phyloP scores from a whole-genome alignment of 2,329 filamentous ascomycete species.

The Byssothecium circinans region DNA sequence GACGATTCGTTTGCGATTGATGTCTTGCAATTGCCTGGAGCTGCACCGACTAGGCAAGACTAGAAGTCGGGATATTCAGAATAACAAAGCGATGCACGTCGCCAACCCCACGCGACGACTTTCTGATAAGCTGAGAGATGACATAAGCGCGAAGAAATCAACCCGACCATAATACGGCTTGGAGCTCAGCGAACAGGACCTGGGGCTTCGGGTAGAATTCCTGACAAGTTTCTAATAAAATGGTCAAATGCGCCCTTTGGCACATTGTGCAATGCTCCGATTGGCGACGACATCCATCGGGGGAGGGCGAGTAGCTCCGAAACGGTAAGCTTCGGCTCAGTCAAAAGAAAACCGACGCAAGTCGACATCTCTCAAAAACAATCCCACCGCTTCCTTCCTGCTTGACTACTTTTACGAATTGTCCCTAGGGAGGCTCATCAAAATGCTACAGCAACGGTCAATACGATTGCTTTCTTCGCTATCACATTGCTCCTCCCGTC shows the following conservation, averaged over 20 bases:
- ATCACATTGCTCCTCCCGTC: slow-evolving; percentile 29
- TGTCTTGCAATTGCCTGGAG: slow-evolving; percentile 1
- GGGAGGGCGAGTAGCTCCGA: slow-evolving; percentile 7
- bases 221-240: neutral
- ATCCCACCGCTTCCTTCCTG: slow-evolving; percentile 15
- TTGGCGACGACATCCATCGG: slow-evolving; percentile 16
- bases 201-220: neutral
- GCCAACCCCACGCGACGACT: neutral
- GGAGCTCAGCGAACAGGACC: neutral
- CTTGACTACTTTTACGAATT: slow-evolving; percentile 3
- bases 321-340: slow-evolving; percentile 32
- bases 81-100: neutral
- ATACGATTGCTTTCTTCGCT: slow-evolving; percentile 37
- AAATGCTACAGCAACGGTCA: slow-evolving; percentile 44
- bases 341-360: slow-evolving; percentile 22
- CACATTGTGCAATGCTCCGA: slow-evolving; percentile 10
- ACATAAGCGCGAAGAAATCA: neutral
- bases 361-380: slow-evolving; percentile 12
- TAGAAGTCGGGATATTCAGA: slow-evolving; percentile 1
- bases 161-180: neutral
- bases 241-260: neutral
- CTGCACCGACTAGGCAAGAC: neutral
- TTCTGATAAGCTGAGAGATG: neutral
- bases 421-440: slow-evolving; percentile 13
- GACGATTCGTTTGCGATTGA: slow-evolving; percentile 1